A percentile compares a stretch with the other conserved stretches of the same genome.
Conservation (phyloP, 2,329 filamentous ascomycete species). For the Aspergillus niger region DNA sequence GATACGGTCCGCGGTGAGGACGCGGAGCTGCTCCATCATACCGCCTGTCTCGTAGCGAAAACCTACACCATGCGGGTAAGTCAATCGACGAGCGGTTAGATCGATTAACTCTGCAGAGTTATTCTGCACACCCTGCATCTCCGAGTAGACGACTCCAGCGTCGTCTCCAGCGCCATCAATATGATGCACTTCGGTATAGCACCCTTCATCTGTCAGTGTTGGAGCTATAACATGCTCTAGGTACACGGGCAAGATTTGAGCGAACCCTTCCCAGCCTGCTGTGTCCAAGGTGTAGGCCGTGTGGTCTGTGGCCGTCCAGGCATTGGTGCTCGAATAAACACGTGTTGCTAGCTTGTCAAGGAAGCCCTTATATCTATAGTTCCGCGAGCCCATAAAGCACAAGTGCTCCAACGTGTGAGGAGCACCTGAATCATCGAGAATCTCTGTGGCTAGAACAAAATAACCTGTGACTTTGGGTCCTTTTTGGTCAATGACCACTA, state of each 20-base stretch:
- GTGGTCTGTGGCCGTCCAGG: conserved; percentile 95
- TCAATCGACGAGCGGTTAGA: conserved; percentile 71
- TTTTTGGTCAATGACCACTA: conserved; percentile 86
- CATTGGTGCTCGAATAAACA: conserved; percentile 92
- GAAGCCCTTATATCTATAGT: conserved; percentile 90
- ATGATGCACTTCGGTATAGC: conserved; percentile 95
- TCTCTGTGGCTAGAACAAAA: conserved; percentile 94
- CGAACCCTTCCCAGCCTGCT: conserved; percentile 95
- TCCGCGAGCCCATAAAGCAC: conserved; percentile 88
- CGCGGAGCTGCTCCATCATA: conserved; percentile 87
- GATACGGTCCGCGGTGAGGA: conserved; percentile 84
- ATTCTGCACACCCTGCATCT: conserved; percentile 97
- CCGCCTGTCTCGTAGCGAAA: conserved; percentile 98
- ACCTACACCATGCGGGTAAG: conserved; percentile 87
- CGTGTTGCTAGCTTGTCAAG: conserved; percentile 91
- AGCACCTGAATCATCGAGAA: conserved; percentile 93
- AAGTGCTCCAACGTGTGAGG: conserved; percentile 84
- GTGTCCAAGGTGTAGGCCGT: conserved; percentile 95
- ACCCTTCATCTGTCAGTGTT: conserved; percentile 87
- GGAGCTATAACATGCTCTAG: conserved; percentile 91
- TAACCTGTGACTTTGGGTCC: conserved; percentile 95
- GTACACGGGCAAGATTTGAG: conserved; percentile 91
- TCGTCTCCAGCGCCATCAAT: conserved; percentile 91
- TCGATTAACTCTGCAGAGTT: conserved; percentile 84
- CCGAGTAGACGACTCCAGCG: conserved; percentile 95